Evolutionary conservation across 371 early-diverging fungal genomes (phyloP), one percentile per base, ranked within the genome.

Genomic region (Rhizopus stolonifer): DNA sequence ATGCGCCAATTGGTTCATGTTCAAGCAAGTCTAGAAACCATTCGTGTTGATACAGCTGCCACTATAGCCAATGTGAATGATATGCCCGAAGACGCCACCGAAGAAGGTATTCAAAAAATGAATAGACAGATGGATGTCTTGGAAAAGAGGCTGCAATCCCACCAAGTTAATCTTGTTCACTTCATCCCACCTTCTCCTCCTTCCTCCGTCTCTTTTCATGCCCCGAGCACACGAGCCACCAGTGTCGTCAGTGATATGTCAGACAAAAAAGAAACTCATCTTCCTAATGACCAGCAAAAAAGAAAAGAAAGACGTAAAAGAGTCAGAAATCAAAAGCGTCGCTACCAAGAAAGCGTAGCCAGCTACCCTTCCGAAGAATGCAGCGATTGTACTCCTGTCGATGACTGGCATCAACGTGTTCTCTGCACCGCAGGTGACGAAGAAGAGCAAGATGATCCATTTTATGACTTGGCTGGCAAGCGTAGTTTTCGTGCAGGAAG

Each of bases 61-160:
- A 71, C 72, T 2, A 66, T 69, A 4, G 61, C 61, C 24, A 65
- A 62, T 13, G 54, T 74, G 10, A 17, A 56, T 17, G 54, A 57
- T 19, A 56, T 67, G 0, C 50, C 55, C 17, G 50, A 55, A 9
- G 52, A 58, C 21, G 43, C 45, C 7, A 18, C 52, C 32, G 11
- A 31, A 15, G 57, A 56, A 15, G 56, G 39, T n/a, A 52, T 42
- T 33, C 43, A 56, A 5, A 45, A 50, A 10, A 62, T 65, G 44
- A 52, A 57, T 21, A 40, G 56, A 23, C 64, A 67, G 11, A 39
- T 75, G 54, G 67, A 71, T 31, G 31, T 69, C 1, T 46, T 75
- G n/a, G 72, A 71, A 57, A 67, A 56, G 23, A 65, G 70, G 48
- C 51, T 71, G 18, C 40, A 62, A 8, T 44, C 52, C 4, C 61